phyloP scores from a whole-genome alignment of 805 yeast species.

The Maudiozyma serrabonitensis region DNA sequence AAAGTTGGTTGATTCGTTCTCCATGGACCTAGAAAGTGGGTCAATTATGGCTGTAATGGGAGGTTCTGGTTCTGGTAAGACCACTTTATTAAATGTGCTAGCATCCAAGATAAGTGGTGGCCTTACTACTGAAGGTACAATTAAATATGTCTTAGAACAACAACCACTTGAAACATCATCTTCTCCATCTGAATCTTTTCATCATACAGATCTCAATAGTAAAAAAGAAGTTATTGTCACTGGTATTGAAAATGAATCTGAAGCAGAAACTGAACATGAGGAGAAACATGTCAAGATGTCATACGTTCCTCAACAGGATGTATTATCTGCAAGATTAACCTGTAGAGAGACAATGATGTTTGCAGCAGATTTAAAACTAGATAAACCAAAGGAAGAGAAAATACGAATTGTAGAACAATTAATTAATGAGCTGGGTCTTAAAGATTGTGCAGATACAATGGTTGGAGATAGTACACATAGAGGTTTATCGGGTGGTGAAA shows the following conservation, averaged over 20 bases:
- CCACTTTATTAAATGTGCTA: conserved; percentile 61
- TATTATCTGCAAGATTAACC: conserved; percentile 59
- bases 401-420: conserved; percentile 45
- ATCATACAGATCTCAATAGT: not conserved
- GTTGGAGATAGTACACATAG: conserved; percentile 47
- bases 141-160: conserved; percentile 24
- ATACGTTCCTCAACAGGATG: conserved; percentile 69
- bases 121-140: conserved; percentile 35
- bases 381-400: conserved; percentile 37
- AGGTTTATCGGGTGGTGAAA: conserved; percentile 80
- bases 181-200: not conserved
- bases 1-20: conserved; percentile 39
- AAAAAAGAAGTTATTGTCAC: not conserved
- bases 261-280: not conserved
- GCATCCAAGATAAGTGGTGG: conserved; percentile 41
- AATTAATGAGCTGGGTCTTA: conserved; percentile 53
- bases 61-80: conserved; percentile 82
- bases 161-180: not conserved
- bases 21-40: conserved; percentile 51
- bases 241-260: not conserved
- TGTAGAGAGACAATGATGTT: conserved; percentile 59
- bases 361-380: conserved; percentile 64
- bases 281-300: conserved; percentile 28
- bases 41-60: conserved; percentile 74
- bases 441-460: conserved; percentile 49